phyloP scores from a whole-genome alignment of 2,329 filamentous ascomycete species.

The Clarireedia hainanense region DNA sequence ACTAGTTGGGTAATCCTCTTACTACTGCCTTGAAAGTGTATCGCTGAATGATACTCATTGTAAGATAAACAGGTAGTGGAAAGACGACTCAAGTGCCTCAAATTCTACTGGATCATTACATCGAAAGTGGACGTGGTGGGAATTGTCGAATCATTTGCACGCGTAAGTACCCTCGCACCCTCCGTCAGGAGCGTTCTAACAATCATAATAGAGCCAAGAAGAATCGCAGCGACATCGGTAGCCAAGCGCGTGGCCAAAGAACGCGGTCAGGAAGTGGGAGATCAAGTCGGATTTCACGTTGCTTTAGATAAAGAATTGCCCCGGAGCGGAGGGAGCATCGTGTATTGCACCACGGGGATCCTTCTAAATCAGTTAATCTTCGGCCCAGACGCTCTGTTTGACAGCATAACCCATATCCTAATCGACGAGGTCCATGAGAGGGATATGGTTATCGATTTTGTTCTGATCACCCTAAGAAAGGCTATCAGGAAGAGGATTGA shows the following conservation, averaged over 20 bases:
- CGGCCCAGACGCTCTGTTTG: conserved; percentile 67
- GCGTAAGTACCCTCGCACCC: conserved; percentile 29
- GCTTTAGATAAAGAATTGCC: conserved; percentile 77
- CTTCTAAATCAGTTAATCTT: conserved; percentile 77
- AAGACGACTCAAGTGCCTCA: conserved; percentile 96
- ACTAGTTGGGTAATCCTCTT: too few species aligned
- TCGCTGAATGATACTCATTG: conserved; percentile 49
- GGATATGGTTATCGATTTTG: conserved; percentile 83
- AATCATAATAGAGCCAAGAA: conserved; percentile 54
- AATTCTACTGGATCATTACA: conserved; percentile 85
- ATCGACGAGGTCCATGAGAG: conserved; percentile 95
- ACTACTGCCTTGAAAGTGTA: too few species aligned
- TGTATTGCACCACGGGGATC: conserved; percentile 90
- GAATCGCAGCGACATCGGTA: conserved; percentile 86
- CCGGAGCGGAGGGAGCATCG: conserved; percentile 57
- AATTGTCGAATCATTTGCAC: conserved; percentile 87
- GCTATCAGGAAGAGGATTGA: conserved; percentile 52
- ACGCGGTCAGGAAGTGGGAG: conserved; percentile 67
- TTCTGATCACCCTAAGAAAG: conserved; percentile 89
- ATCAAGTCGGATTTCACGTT: conserved; percentile 84
- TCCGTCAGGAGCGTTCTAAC: not conserved
- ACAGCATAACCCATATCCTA: conserved; percentile 83
- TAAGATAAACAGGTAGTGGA: conserved; percentile 88
- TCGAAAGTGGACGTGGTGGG: conserved; percentile 61
- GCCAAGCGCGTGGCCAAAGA: conserved; percentile 91